Evolutionary conservation across 2,329 filamentous ascomycete species (phyloP).

Genomic region (Aureobasidium sp.): DNA sequence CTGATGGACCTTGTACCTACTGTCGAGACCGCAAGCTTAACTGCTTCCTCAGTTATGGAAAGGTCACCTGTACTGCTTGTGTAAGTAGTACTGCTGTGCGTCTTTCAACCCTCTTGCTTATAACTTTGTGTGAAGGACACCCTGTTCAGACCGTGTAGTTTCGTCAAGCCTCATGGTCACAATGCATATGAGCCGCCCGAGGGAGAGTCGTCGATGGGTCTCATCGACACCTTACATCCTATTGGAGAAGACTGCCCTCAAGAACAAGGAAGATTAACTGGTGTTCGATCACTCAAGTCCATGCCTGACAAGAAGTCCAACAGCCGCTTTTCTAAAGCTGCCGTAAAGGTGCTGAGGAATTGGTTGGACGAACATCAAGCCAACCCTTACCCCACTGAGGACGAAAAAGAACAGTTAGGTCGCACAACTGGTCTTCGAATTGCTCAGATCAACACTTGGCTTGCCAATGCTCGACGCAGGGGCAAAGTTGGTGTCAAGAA

Average conservation of each 20-base stretch:
- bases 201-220: conserved; percentile 26
- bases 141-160: conserved; percentile 43
- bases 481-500: conserved; percentile 62
- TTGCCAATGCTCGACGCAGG: conserved; percentile 79
- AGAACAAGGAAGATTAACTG: conserved; percentile 30
- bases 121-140: conserved; percentile 24
- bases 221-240: conserved; percentile 42
- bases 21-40: conserved; percentile 41
- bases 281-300: conserved; percentile 30
- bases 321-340: conserved; percentile 71
- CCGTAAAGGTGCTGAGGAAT: conserved; percentile 71
- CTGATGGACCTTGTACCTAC: conserved; percentile 41
- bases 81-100: neutral
- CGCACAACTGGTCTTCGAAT: conserved; percentile 72
- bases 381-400: conserved; percentile 82
- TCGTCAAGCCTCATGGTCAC: conserved; percentile 30
- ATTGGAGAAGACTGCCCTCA: conserved; percentile 36
- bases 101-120: neutral
- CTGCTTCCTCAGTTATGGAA: conserved; percentile 38
- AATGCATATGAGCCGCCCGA: conserved; percentile 18
- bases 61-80: conserved; percentile 40
- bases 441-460: conserved; percentile 84
- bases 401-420: conserved; percentile 75
- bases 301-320: conserved; percentile 50
- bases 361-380: conserved; percentile 76